phyloP scores from a whole-genome alignment of 2,329 filamentous ascomycete species.

The Pseudogymnoascus sp. region DNA sequence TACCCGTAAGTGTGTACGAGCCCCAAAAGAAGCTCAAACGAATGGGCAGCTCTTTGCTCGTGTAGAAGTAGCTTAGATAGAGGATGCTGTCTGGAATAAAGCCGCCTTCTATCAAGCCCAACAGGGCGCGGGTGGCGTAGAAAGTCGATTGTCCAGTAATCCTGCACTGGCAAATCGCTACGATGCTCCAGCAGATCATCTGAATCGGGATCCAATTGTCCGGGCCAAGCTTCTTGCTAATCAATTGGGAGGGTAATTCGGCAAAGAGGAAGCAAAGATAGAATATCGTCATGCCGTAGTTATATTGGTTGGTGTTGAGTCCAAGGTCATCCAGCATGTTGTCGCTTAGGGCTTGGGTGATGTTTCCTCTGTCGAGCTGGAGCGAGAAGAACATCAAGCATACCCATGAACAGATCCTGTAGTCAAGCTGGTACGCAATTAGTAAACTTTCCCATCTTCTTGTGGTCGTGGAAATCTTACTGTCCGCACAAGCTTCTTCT shows the following conservation, averaged over 20 bases:
- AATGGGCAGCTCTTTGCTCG: constrained; percentile 54
- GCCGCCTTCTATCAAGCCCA: constrained; percentile 28
- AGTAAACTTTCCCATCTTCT: background rate
- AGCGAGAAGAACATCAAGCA: constrained; percentile 54
- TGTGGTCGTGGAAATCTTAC: constrained; percentile 10
- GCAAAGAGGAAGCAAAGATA: constrained; percentile 46
- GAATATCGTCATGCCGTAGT: constrained; percentile 49
- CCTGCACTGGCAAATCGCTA: constrained; percentile 40
- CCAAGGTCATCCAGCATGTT: constrained; percentile 48
- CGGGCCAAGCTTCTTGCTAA: constrained; percentile 48
- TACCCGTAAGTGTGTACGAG: constrained; percentile 43
- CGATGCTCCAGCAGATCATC: constrained; percentile 44
- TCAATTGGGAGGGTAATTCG: constrained; percentile 54
- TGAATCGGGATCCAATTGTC: constrained; percentile 46
- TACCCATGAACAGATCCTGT: constrained; percentile 38
- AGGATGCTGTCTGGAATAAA: constrained; percentile 58
- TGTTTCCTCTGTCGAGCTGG: constrained; percentile 53
- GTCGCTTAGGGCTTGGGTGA: constrained; percentile 51
- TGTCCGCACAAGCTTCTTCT: constrained; percentile 22
- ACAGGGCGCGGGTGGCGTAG: constrained; percentile 34
- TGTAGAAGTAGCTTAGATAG: constrained; percentile 67
- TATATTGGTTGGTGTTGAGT: constrained; percentile 39
- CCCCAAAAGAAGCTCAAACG: constrained; percentile 63
- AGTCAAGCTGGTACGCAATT: background rate
- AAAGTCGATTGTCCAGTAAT: constrained; percentile 38